phyloP scores from a whole-genome alignment of 805 yeast species.

The Wilhelminamyces savonicus region DNA sequence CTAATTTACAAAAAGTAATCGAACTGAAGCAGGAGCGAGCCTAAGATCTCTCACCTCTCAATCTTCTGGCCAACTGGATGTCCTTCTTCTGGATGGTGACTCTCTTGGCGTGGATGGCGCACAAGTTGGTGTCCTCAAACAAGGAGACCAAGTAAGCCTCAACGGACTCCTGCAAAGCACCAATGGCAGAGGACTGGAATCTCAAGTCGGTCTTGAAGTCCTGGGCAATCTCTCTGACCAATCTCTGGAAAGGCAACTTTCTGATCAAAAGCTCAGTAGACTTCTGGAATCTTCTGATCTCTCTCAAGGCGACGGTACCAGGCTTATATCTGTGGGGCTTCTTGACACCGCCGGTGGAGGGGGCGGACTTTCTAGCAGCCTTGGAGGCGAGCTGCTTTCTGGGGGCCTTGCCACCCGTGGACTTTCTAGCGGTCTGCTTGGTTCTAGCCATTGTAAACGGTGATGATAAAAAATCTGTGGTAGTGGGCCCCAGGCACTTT shows the following conservation, averaged over 20 bases:
- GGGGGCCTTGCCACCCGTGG: conserved; percentile 95
- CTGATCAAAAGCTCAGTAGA: conserved; percentile 92
- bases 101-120: conserved; percentile 99
- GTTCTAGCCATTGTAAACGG: conserved; percentile 72
- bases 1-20: too few species aligned
- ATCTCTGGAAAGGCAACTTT: conserved; percentile 95
- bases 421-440: conserved; percentile 90
- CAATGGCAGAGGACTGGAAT: conserved; percentile 96
- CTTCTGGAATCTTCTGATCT: conserved; percentile 95
- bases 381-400: conserved; percentile 89
- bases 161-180: conserved; percentile 97
- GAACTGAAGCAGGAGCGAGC: too few species aligned
- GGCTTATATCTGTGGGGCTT: conserved; percentile 96
- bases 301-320: conserved; percentile 95
- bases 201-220: conserved; percentile 90
- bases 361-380: conserved; percentile 92
- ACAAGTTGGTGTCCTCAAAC: conserved; percentile 96
- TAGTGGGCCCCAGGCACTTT: too few species aligned
- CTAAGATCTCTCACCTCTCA: conserved; percentile 92
- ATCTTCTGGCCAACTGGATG: conserved; percentile 95
- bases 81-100: conserved; percentile 98
- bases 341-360: conserved; percentile 89
- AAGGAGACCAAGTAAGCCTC: conserved; percentile 96
- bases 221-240: conserved; percentile 93
- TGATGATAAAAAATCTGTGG: conserved; percentile 1